These are phyloP conservation scores for Cinnamomum micranthum DNA, from an alignment of 164 flowering plant genomes.

Conservation along the genomic window DNA sequence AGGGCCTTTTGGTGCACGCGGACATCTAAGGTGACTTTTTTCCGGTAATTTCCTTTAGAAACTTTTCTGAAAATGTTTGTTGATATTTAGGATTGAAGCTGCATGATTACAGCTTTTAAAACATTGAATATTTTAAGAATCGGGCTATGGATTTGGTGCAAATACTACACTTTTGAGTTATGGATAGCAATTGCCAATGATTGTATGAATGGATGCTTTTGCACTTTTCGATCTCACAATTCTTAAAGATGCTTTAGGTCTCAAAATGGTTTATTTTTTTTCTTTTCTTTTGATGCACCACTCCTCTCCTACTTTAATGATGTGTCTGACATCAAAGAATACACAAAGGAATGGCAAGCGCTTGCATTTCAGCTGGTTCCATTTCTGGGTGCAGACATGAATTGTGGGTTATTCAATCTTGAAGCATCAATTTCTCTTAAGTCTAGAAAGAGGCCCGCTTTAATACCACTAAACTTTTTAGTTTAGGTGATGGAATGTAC, in stretches of 20 bases:
- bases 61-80: neutral
- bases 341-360: neutral
- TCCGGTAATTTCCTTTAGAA: neutral
- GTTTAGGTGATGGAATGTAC: neutral
- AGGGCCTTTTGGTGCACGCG: too few species aligned
- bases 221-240: neutral
- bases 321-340: neutral
- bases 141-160: too few species aligned
- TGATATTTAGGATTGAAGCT: too few species aligned
- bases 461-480: neutral
- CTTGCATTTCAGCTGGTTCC: conserved; percentile 1
- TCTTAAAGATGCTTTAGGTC: neutral
- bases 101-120: neutral
- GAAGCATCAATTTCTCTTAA: too few species aligned
- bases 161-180: too few species aligned
- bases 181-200: too few species aligned
- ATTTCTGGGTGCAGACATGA: neutral
- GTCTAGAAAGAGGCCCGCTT: too few species aligned
- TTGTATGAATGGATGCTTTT: neutral
- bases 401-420: neutral
- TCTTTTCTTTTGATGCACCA: neutral
- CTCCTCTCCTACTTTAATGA: too few species aligned
- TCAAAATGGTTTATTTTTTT: too few species aligned
- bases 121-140: neutral
- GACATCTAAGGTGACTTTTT: too few species aligned